Base-by-base conservation (phyloP, 768 basidiomycete genomes). In the Phaffia tasmanica region DNA sequence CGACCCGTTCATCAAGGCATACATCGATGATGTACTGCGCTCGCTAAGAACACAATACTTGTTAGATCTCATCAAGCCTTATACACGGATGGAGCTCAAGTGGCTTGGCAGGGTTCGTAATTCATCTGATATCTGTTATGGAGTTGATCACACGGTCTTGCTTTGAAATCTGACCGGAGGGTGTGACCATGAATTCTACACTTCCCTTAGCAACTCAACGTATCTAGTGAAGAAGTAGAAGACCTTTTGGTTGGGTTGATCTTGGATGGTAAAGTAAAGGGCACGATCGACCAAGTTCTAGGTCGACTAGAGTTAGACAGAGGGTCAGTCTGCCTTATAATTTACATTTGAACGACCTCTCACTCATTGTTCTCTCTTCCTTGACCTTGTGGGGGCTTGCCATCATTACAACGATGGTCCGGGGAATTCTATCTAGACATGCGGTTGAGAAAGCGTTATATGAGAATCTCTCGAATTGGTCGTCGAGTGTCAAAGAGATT, bases 41-140 rank as follows among this genome's bases (percentile, higher is more conserved):
- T 93, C 90, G 74, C 78, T 99, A 65, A 83, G 95, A 8, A 98
- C 95, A 0, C 91, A 94, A 73, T 99, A 97, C 74, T 83, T 99
- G 71, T 91, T 98, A 71, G 95, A 98, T 74, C 84, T 97, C 68
- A 95, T 98, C 80, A 94, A 93, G 76, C 93, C 95, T 9, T 99
- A 99, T 78, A 93, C 89, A 0, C 82, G 94, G 42, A 81, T 99
- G 35, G 94, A 98, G 75, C 81, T 98, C 51, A 83, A 86, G 23
- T 95, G 93, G 81, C 83, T 99, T 6, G 92, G 89, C 46, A 89
- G 88, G 81, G 93, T 88, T 69, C 58, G 79, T 72, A 16, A 15
- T 50, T 69, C 23, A 55, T n/a, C 23, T 18, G 19, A 1, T 49
- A 48, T 35, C 58, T 23, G 11, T 27, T 46, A 29, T n/a, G 42